A percentile compares a stretch with the other conserved stretches of the same genome.
phyloP scores from a whole-genome alignment of 2,329 filamentous ascomycete species.

The Diaporthe velutina region DNA sequence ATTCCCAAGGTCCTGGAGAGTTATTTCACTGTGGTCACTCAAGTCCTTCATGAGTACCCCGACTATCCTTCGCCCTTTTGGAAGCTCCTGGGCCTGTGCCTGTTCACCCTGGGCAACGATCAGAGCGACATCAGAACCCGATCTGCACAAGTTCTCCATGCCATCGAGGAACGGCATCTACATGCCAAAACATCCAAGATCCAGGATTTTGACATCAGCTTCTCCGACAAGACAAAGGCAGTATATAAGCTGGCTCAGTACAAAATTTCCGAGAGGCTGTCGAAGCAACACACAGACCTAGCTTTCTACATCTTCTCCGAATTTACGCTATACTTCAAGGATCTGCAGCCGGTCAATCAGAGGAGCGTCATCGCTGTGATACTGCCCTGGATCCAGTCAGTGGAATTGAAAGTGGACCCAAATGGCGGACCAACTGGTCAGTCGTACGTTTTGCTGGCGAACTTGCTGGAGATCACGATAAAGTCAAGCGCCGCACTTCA shows the following conservation, averaged over 20 bases:
- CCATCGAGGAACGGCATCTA: conserved; percentile 84
- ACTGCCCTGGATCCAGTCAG: conserved; percentile 94
- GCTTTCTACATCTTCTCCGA: conserved; percentile 97
- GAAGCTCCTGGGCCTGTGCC: conserved; percentile 87
- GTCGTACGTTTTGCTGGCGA: conserved; percentile 95
- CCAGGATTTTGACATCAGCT: conserved; percentile 97
- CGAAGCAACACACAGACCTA: conserved; percentile 88
- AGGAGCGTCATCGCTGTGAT: conserved; percentile 95
- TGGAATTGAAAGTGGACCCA: conserved; percentile 92
- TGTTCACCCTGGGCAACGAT: conserved; percentile 94
- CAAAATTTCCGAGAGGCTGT: conserved; percentile 91
- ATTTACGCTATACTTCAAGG: conserved; percentile 93
- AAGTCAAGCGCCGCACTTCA: conserved; percentile 89
- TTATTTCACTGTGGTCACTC: conserved; percentile 92
- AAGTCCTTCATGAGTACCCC: conserved; percentile 86
- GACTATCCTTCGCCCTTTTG: conserved; percentile 89
- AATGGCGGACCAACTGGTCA: conserved; percentile 90
- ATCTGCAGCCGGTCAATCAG: conserved; percentile 84
- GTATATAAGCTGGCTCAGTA: conserved; percentile 99
- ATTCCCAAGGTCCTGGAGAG: conserved; percentile 88
- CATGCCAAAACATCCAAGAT: conserved; percentile 84
- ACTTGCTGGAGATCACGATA: conserved; percentile 96
- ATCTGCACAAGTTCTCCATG: conserved; percentile 83
- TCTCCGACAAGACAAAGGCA: conserved; percentile 97
- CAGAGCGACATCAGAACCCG: conserved; percentile 90